Percentiles rank a stretch among this genome's conserved stretches.
These are phyloP conservation scores for Aspergillus neotritici DNA, from an alignment of 2,329 filamentous ascomycete genomes.

Conservation along the genomic window DNA sequence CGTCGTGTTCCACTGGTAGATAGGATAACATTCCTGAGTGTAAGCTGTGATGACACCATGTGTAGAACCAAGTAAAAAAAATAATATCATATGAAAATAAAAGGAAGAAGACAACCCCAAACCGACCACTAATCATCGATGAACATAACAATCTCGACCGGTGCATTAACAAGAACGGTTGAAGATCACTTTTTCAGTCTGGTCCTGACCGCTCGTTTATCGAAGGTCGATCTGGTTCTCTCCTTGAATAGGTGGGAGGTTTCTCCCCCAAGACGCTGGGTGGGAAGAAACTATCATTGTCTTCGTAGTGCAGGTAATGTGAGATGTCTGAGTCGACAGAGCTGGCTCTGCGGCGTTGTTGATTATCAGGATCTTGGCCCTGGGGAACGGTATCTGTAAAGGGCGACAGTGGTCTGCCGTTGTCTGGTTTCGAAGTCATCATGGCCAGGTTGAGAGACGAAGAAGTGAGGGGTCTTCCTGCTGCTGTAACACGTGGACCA, in stretches of 20 bases:
- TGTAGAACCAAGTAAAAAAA: no score
- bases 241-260: not conserved
- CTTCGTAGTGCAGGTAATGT: constrained; percentile 32
- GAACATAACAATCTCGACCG: no score
- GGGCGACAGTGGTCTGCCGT: not conserved
- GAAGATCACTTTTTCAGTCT: not conserved
- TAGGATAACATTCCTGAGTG: no score
- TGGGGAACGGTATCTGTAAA: not conserved
- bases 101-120: no score
- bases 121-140: no score
- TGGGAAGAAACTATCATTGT: constrained; percentile 33
- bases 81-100: no score
- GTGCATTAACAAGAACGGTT: no score
- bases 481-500: no score
- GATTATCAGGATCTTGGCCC: not conserved
- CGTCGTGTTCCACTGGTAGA: no score
- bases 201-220: not conserved
- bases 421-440: not conserved
- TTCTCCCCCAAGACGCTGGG: constrained; percentile 24
- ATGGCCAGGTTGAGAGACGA: no score
- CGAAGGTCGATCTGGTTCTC: not conserved
- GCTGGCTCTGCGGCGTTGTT: constrained; percentile 2
- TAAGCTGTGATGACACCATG: no score
- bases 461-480: no score
- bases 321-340: constrained; percentile 19